Evolutionary conservation across 2,329 filamentous ascomycete species (phyloP).

Genomic region (Knufia petricola): DNA sequence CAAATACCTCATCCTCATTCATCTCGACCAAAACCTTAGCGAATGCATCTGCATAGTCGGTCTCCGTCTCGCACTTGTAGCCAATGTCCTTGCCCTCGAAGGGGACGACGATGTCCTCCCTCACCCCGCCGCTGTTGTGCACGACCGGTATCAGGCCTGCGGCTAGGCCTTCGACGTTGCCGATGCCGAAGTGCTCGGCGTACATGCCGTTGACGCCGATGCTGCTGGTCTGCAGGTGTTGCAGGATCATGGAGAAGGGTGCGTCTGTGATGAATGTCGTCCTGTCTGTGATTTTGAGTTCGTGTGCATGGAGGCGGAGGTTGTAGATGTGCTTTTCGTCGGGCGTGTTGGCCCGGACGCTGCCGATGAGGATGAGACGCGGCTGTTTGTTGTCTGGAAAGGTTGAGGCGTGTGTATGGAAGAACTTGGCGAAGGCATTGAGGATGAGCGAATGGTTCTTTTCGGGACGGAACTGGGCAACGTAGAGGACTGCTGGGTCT

Average conservation of each 20-base stretch:
- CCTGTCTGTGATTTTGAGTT: constrained; percentile 70
- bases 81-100: constrained; percentile 71
- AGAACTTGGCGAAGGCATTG: constrained; percentile 69
- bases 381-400: constrained; percentile 42
- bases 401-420: constrained; percentile 42
- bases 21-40: constrained; percentile 63
- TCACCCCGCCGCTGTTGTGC: constrained; percentile 86
- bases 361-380: constrained; percentile 75
- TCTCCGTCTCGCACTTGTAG: constrained; percentile 70
- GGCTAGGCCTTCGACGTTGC: constrained; percentile 95
- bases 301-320: constrained; percentile 73
- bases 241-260: constrained; percentile 75
- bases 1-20: constrained; percentile 51
- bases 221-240: constrained; percentile 64
- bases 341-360: constrained; percentile 61
- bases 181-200: constrained; percentile 99
- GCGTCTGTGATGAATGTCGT: constrained; percentile 87
- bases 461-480: constrained; percentile 93
- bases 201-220: constrained; percentile 98
- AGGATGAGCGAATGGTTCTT: constrained; percentile 90
- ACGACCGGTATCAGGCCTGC: constrained; percentile 88
- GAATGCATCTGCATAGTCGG: constrained; percentile 74
- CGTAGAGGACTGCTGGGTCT: constrained; percentile 71
- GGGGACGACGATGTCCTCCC: constrained; percentile 80
- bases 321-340: constrained; percentile 63